These are phyloP conservation scores for Pouteria glomerata DNA, from an alignment of 148 eudicot genomes.

Conservation along the genomic window DNA sequence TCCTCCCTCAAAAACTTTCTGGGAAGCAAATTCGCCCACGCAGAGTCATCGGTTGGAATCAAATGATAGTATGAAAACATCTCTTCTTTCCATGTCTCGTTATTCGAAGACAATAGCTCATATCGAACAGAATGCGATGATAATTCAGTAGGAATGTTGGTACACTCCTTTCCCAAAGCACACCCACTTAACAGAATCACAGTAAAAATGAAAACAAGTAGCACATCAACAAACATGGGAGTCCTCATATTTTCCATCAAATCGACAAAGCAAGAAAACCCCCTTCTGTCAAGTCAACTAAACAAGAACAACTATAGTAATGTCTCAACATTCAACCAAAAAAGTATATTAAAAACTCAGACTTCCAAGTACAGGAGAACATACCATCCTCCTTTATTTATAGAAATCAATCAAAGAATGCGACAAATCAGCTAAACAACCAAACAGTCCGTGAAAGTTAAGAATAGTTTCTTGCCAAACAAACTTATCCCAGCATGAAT, in stretches of 20 bases:
- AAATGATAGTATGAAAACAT: slow-evolving; percentile 49
- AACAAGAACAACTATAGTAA: not conserved
- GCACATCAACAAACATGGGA: not conserved
- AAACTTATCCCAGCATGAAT: not conserved
- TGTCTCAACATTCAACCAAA: not conserved
- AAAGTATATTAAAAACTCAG: not conserved
- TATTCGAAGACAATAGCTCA: slow-evolving; percentile 39
- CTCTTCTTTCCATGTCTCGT: slow-evolving; percentile 67
- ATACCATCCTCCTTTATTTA: not conserved
- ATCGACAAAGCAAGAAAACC: not conserved
- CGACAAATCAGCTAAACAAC: no score
- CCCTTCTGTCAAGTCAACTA: no score
- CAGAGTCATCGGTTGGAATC: slow-evolving; percentile 63
- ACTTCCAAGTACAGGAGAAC: not conserved
- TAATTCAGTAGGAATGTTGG: slow-evolving; percentile 34
- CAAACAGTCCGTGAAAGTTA: slow-evolving; percentile 12
- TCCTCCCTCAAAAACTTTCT: slow-evolving; percentile 58
- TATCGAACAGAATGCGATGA: slow-evolving; percentile 62
- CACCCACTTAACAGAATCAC: slow-evolving; percentile 20
- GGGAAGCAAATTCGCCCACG: slow-evolving; percentile 58
- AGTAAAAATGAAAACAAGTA: not conserved
- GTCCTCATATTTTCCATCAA: slow-evolving; percentile 10
- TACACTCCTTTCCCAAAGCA: slow-evolving; percentile 55
- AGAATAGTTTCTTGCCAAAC: slow-evolving; percentile 2
- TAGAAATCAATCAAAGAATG: no score